Evolutionary conservation across 1,284 basidiomycete species (phyloP), one percentile per base, ranked within the genome.

Genomic region (Ceratobasidium theobromae): DNA sequence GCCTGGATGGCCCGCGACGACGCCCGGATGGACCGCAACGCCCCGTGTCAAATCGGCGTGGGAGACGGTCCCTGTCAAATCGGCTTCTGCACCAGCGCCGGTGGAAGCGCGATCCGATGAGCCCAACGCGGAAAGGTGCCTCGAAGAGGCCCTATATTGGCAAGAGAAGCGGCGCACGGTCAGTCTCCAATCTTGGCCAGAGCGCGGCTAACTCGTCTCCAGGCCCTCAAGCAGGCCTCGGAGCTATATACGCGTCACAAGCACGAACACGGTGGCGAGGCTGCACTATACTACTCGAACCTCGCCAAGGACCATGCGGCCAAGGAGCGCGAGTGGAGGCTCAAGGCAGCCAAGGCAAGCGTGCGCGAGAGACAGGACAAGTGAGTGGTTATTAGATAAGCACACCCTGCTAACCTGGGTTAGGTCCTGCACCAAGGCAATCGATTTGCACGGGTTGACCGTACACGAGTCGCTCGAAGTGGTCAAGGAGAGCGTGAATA

Each of bases 381-480:
- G 67, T 68, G 18, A 18, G 66, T 53, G 14, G 12, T 27, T 53
- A 33, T 16, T 21, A 45, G 12, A 18, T 28, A 27, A 30, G 43
- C 18, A 45, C 18, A 12, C n/a, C 46, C 32, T 4, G 6, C 28
- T 45, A 11, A 48, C 21, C 21, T 23, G 5, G 35, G 16, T 45
- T 35, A 65, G 62, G 18, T 33, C 62, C 9, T 40, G 40, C 4
- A 52, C 40, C 40, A 65, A 65, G 14, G 62, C 67, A 6, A 65
- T 68, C 32, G 67, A 68, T 41, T 25, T 68, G 8, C 67, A 68
- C 32, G 67, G 67, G 4, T 38, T 65, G 5, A 68, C 67, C 11
- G 60, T 68, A 4, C 40, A 65, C 18, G 58, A 68, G 43, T 48
- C 58, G 4, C 28, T 68, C 18, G 52, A 68, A 30, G 53, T 68